Percentiles rank a stretch among this genome's conserved stretches.
Evolutionary conservation across 306 rosid genomes (phyloP).

Genomic region (Vachellia collinsii): DNA sequence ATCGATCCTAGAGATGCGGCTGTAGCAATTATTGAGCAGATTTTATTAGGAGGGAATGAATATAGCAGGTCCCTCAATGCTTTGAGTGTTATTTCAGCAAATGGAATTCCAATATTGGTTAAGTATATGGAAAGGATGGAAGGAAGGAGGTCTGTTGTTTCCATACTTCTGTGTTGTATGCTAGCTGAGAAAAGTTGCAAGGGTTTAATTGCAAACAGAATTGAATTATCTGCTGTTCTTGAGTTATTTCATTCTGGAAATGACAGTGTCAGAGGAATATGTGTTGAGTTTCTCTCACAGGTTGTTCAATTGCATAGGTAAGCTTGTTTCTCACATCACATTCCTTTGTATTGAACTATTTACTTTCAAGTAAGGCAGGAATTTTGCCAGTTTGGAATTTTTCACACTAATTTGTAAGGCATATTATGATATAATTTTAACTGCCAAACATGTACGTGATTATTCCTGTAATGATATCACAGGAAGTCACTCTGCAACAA

Average conservation of each 20-base stretch:
- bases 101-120: slow-evolving; percentile 72
- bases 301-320: slow-evolving; percentile 81
- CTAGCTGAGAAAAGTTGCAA: slow-evolving; percentile 74
- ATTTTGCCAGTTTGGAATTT: not conserved
- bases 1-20: slow-evolving; percentile 81
- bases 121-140: slow-evolving; percentile 61
- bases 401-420: not conserved
- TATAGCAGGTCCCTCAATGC: slow-evolving; percentile 69
- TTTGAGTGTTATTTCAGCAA: slow-evolving; percentile 63
- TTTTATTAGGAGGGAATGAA: slow-evolving; percentile 83
- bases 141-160: slow-evolving; percentile 69
- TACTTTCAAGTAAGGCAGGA: slow-evolving; percentile 14
- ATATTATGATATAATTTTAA: slow-evolving; percentile 22
- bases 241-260: slow-evolving; percentile 82
- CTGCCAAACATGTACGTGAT: slow-evolving; percentile 5
- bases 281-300: slow-evolving; percentile 82
- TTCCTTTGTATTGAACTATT: slow-evolving; percentile 31
- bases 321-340: slow-evolving; percentile 9
- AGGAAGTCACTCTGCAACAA: slow-evolving; percentile 78
- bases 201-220: slow-evolving; percentile 66
- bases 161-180: slow-evolving; percentile 84
- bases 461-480: slow-evolving; percentile 28
- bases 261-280: slow-evolving; percentile 68
- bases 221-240: slow-evolving; percentile 67
- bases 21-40: slow-evolving; percentile 72